Evolutionary conservation across 805 yeast genomes (phyloP), one percentile per base, ranked within the genome.

Genomic region (Candida khao-thaluensis): DNA sequence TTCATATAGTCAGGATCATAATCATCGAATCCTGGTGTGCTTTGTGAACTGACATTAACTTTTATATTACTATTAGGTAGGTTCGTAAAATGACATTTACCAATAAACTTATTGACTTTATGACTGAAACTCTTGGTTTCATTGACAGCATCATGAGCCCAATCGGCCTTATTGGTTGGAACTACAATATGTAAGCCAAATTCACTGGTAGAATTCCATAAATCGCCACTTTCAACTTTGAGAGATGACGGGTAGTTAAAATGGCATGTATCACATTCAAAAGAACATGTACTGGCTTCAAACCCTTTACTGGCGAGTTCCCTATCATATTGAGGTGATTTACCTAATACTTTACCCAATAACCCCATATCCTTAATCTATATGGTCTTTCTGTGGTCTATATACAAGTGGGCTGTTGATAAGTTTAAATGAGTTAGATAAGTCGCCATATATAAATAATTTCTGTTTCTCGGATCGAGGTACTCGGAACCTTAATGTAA

Each of bases 111-210:
- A 42, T 15, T 60, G 57, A 7, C 79, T 63, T 8, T 64, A 25
- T 69, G 47, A 26, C 79, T 74, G 25, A 83, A 64, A 0, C 80
- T 66, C 3, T 66, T 61, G 17, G 53, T 37, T 10, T 38, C 53
- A 21, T 72, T 76, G 7, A 70, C 68, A 2, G 95, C 86, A 53
- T 85, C 85, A 45, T 78, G 91, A 11, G 63, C 66, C 99, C 99
- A 91, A 60, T 91, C 95, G 0, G 76, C 56, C 49, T 81, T 80
- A 8, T 93, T 95, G 0, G 97, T 89, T 2, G 96, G 84, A 0
- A 90, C 81, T 23, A 91, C 62, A 16, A 88, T 65, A 49, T 90
- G 97, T 17, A 83, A 54, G 2, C 80, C 82, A 30, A 79, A 79
- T 1, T 85, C 80, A 45, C 73, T 74, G 0, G 95, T 80, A 5